Percentiles rank a stretch among this genome's conserved stretches.
Conservation (phyloP, 1,284 basidiomycete species). For the Tilletia walkeri region DNA sequence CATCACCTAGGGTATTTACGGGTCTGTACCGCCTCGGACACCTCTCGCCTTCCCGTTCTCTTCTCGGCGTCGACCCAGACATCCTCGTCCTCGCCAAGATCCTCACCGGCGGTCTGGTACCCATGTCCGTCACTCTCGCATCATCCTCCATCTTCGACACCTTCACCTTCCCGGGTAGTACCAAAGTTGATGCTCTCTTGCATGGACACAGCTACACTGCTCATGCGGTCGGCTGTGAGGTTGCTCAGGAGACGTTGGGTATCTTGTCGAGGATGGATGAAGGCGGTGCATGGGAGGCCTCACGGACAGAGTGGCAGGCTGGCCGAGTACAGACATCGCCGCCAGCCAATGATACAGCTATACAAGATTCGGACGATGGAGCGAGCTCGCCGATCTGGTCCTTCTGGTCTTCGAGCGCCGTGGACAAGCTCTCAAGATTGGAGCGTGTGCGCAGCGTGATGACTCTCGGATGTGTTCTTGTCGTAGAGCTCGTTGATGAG, state of each 20-base stretch:
- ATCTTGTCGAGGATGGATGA: conserved; percentile 62
- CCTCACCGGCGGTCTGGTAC: conserved; percentile 86
- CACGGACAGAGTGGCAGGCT: conserved; percentile 61
- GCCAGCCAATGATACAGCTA: neutral
- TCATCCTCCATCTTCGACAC: conserved; percentile 74
- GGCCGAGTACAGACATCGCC: neutral
- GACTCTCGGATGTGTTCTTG: conserved; percentile 83
- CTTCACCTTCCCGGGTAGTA: conserved; percentile 67
- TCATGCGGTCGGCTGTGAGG: conserved; percentile 70
- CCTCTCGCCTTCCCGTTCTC: conserved; percentile 28
- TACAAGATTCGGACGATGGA: neutral
- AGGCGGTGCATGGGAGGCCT: conserved; percentile 64
- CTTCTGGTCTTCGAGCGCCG: conserved; percentile 78
- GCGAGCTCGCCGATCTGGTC: conserved; percentile 67
- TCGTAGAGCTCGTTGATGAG: conserved; percentile 70
- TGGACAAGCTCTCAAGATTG: conserved; percentile 66
- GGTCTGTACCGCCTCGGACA: conserved; percentile 81
- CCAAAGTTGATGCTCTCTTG: conserved; percentile 78
- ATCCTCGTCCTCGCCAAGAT: conserved; percentile 91
- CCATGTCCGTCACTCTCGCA: conserved; percentile 74
- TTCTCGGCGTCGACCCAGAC: conserved; percentile 58
- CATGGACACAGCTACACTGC: conserved; percentile 85
- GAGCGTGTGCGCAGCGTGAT: conserved; percentile 71
- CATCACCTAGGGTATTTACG: conserved; percentile 68
- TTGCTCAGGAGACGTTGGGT: conserved; percentile 76